A percentile compares a stretch with the other conserved stretches of the same genome.
These are phyloP conservation scores for Raddia distichophylla DNA, from an alignment of 176 grass and related monocot genomes.

Conservation along the genomic window DNA sequence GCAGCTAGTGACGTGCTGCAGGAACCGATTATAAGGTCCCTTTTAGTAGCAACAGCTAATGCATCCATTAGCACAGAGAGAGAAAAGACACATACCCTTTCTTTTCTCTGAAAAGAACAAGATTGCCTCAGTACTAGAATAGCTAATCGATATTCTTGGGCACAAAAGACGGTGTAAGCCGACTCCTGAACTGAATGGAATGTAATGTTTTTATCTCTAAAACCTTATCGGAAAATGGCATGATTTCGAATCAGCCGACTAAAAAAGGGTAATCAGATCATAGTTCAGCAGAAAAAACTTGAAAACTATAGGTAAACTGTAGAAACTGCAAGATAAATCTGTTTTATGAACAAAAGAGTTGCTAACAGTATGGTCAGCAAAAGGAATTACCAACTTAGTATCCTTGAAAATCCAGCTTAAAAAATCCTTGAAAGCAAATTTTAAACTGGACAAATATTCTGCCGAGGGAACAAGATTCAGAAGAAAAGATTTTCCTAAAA, in stretches of 20 bases:
- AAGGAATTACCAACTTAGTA: background rate
- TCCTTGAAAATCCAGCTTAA: background rate
- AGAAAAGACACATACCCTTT: background rate
- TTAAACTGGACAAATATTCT: background rate
- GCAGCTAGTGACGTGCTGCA: background rate
- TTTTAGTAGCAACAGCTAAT: conserved; percentile 11
- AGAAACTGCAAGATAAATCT: background rate
- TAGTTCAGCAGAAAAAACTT: no score
- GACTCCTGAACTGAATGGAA: background rate
- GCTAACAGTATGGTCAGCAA: background rate
- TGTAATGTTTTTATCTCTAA: no score
- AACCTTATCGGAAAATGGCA: no score
- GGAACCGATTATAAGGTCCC: background rate
- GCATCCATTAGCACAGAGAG: background rate
- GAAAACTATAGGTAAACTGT: no score
- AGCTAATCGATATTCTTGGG: background rate
- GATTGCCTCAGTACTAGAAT: background rate
- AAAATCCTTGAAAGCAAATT: no score
- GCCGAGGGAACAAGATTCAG: background rate
- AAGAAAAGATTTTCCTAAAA: no score
- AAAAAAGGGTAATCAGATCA: no score
- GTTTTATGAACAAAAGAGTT: background rate
- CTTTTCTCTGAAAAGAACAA: conserved; percentile 9
- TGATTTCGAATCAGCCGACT: no score
- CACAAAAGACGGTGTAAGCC: background rate